phyloP scores from a whole-genome alignment of 164 flowering plant species.

The Cinnamomum micranthum region DNA sequence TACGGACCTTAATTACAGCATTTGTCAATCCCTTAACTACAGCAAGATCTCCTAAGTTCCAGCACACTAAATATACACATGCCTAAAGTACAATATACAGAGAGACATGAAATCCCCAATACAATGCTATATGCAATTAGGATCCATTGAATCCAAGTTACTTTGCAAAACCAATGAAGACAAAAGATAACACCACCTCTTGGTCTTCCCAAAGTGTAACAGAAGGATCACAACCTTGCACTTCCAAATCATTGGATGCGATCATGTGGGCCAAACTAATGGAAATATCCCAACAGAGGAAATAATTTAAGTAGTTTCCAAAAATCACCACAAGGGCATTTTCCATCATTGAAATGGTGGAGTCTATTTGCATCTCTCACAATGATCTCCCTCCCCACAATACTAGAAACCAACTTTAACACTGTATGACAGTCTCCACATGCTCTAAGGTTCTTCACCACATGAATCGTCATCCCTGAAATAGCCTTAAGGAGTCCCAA shows the following conservation, averaged over 20 bases:
- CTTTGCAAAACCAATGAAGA: no score
- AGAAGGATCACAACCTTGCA: neutral
- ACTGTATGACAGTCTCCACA: constrained; percentile 33
- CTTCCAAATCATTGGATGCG: neutral
- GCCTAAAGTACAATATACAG: no score
- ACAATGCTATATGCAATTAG: no score
- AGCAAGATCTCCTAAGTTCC: no score
- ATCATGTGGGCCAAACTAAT: neutral
- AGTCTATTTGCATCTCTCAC: constrained; percentile 73
- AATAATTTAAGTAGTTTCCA: constrained; percentile 32
- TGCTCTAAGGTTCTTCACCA: constrained; percentile 59
- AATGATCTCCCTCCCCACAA: constrained; percentile 49
- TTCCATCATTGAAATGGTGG: constrained; percentile 73
- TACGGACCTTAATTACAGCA: no score
- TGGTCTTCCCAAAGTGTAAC: no score
- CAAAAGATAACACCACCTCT: no score
- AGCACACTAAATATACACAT: no score
- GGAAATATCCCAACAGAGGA: no score
- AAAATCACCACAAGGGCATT: constrained; percentile 72
- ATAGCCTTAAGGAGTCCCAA: constrained; percentile 67
- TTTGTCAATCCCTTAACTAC: no score
- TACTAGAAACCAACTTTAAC: constrained; percentile 42
- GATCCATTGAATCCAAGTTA: no score
- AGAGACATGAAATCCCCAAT: no score
- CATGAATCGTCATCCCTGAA: constrained; percentile 51